Evolutionary conservation across 192 early-diverging fungal genomes (phyloP).

Genomic region (Entomortierella lignicola): DNA sequence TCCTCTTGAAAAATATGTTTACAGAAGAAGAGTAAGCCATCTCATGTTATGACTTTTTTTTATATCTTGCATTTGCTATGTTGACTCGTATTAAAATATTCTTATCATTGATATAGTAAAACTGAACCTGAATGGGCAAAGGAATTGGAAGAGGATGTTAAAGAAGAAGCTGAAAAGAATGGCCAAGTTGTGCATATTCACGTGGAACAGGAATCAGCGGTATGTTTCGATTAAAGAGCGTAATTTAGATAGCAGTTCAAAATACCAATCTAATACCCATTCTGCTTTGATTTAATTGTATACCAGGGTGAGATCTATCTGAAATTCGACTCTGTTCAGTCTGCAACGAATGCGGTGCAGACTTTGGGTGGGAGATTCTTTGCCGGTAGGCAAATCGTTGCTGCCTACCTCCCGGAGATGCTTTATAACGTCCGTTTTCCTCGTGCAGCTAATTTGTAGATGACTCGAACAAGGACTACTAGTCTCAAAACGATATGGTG

Average conservation of each 20-base stretch:
- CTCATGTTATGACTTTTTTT: background rate
- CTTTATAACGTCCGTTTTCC: constrained; percentile 75
- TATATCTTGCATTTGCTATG: too few relatives aligned
- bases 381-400: constrained; percentile 83
- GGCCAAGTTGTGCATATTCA: constrained; percentile 81
- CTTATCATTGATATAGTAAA: constrained; percentile 64
- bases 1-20: constrained; percentile 91
- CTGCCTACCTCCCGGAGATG: constrained; percentile 69
- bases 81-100: too few relatives aligned
- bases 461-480: background rate
- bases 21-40: constrained; percentile 79
- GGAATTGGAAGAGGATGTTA: constrained; percentile 88
- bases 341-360: constrained; percentile 74
- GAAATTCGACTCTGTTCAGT: constrained; percentile 77
- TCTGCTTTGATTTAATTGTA: background rate
- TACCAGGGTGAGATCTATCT: constrained; percentile 84
- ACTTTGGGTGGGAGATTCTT: constrained; percentile 91
- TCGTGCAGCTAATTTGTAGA: constrained; percentile 66
- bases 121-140: constrained; percentile 85
- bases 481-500: background rate
- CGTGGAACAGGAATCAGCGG: constrained; percentile 72
- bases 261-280: background rate
- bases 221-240: constrained; percentile 35
- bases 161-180: constrained; percentile 82
- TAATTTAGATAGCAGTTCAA: background rate